Conservation (phyloP, 2,329 filamentous ascomycete species). For the Talaromyces atroroseus region DNA sequence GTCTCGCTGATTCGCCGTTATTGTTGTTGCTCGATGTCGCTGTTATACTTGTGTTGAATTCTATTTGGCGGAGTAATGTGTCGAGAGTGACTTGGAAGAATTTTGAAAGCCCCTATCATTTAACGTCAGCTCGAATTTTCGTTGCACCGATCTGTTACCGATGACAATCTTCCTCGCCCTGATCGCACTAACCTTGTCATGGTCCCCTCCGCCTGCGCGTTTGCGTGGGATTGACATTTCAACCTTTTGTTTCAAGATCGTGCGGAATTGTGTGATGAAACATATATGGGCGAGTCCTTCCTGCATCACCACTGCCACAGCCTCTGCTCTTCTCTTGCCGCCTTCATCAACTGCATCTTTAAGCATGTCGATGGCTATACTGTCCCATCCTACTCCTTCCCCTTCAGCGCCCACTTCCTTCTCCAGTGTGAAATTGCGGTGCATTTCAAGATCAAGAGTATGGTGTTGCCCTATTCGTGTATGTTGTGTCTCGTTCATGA, state of each 20-base stretch:
- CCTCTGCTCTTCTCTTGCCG: conserved; percentile 66
- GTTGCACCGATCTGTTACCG: background rate
- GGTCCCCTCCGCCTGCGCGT: conserved; percentile 42
- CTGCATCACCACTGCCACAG: conserved; percentile 90
- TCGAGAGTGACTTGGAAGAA: conserved; percentile 76
- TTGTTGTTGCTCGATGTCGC: conserved; percentile 24
- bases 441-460: conserved; percentile 77
- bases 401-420: conserved; percentile 57
- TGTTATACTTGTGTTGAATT: conserved; percentile 52
- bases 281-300: conserved; percentile 56
- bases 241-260: conserved; percentile 45
- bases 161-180: background rate
- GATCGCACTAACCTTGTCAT: conserved; percentile 39
- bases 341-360: conserved; percentile 68
- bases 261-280: conserved; percentile 47
- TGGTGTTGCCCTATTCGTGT: conserved; percentile 64
- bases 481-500: conserved; percentile 61
- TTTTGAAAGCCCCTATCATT: conserved; percentile 57
- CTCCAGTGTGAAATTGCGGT: conserved; percentile 80
- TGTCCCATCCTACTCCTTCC: conserved; percentile 69
- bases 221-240: conserved; percentile 46
- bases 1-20: conserved; percentile 39
- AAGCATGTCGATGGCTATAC: conserved; percentile 72
- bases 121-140: background rate
- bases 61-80: conserved; percentile 70